Conservation (phyloP, 2,329 filamentous ascomycete species). For the Aureobasidium namibiae region DNA sequence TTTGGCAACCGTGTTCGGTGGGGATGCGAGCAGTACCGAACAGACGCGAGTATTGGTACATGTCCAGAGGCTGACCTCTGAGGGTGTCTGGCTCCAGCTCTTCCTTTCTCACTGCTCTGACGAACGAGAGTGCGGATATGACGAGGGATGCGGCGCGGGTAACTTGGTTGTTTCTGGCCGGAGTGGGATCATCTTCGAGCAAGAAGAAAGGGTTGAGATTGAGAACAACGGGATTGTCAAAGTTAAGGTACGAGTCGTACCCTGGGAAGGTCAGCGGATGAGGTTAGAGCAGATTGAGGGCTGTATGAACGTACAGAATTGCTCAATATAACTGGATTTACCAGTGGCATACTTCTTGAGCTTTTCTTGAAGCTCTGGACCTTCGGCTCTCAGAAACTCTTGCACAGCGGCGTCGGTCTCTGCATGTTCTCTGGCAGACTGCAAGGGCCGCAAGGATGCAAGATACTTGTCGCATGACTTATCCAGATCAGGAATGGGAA, state of each 20-base stretch:
- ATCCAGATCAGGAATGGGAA: constrained; percentile 86
- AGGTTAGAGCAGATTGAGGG: constrained; percentile 24
- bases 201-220: constrained; percentile 98
- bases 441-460: constrained; percentile 69
- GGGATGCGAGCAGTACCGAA: constrained; percentile 94
- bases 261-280: constrained; percentile 43
- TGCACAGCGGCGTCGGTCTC: constrained; percentile 73
- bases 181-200: constrained; percentile 93
- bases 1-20: constrained; percentile 89
- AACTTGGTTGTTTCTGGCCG: constrained; percentile 91
- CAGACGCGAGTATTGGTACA: constrained; percentile 95
- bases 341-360: constrained; percentile 83
- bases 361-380: constrained; percentile 77
- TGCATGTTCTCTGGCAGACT: constrained; percentile 69
- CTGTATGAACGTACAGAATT: constrained; percentile 65
- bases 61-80: constrained; percentile 78
- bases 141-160: constrained; percentile 88
- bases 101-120: constrained; percentile 84
- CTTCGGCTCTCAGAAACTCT: constrained; percentile 75
- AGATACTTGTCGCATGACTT: constrained; percentile 72
- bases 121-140: constrained; percentile 82
- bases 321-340: constrained; percentile 94
- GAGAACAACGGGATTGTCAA: constrained; percentile 91
- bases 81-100: constrained; percentile 85
- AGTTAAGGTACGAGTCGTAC: constrained; percentile 99